A percentile compares a stretch with the other conserved stretches of the same genome.
Evolutionary conservation across 75 land plant species (phyloP).

Genomic region (Chamaecyparis obtusa): DNA sequence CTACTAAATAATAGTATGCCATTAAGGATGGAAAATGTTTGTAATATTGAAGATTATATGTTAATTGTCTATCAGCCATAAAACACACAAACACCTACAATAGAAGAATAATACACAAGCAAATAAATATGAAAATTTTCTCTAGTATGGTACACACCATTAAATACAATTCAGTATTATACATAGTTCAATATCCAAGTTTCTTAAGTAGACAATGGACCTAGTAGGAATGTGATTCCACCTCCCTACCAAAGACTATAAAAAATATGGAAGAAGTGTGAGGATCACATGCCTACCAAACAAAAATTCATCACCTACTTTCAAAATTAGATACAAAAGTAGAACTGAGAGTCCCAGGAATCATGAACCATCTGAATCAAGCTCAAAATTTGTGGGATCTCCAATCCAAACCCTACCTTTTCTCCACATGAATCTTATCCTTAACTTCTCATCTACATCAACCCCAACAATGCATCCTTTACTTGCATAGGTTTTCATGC

Average conservation of each 20-base stretch:
- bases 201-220: slow-evolving; percentile 22
- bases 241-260: slow-evolving; percentile 12
- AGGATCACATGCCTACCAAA: slow-evolving; percentile 21
- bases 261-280: slow-evolving; percentile 2
- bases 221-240: slow-evolving; percentile 23
- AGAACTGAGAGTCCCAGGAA: slow-evolving; percentile 1
- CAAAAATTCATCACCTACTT: slow-evolving; percentile 15
- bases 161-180: slow-evolving; percentile 5
- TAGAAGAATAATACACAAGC: slow-evolving; percentile 5
- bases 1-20: slow-evolving; percentile 2
- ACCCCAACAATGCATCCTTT: slow-evolving; percentile 76
- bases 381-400: slow-evolving; percentile 88
- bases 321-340: slow-evolving; percentile 4
- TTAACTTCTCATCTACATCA: slow-evolving; percentile 88
- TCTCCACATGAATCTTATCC: slow-evolving; percentile 80
- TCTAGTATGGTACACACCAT: background rate
- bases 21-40: background rate
- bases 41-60: slow-evolving; percentile 8
- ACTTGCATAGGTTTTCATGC: slow-evolving; percentile 84
- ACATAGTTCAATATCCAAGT: background rate
- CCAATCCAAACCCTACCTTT: slow-evolving; percentile 87
- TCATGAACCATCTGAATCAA: slow-evolving; percentile 38
- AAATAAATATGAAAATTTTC: background rate
- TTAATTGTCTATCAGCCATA: slow-evolving; percentile 1
- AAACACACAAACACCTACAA: slow-evolving; percentile 4